A percentile compares a stretch with the other conserved stretches of the same genome.
Evolutionary conservation across 257 asterid species (phyloP).

Genomic region (Voacanga thouarsii): DNA sequence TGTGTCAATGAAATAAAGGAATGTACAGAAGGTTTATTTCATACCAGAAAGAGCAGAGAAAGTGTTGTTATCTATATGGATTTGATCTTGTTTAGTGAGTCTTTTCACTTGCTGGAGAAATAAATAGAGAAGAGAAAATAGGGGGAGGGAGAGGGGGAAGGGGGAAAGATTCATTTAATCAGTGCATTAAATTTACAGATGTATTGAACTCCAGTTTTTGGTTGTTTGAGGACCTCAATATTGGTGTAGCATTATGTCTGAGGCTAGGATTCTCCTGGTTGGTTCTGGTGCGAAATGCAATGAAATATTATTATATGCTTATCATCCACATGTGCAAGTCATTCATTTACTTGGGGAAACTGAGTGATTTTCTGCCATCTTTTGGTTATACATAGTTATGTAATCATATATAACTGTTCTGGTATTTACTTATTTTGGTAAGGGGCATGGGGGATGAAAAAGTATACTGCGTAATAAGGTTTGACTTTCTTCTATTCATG

Average conservation of each 20-base stretch:
- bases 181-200: neutral
- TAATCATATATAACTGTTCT: neutral
- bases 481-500: conserved; percentile 1
- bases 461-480: conserved; percentile 2
- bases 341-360: neutral
- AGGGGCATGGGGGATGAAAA: too few relatives aligned
- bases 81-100: conserved; percentile 4
- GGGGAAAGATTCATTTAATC: neutral
- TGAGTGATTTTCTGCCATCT: too few relatives aligned
- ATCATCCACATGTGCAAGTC: too few relatives aligned
- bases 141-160: neutral
- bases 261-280: conserved; percentile 77
- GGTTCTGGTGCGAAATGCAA: conserved; percentile 87
- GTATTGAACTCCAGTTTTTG: neutral
- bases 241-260: conserved; percentile 88
- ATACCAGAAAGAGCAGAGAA: neutral
- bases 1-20: neutral
- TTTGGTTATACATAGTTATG: neutral
- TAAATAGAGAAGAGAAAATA: neutral
- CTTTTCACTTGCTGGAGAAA: neutral
- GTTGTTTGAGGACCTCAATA: conserved; percentile 77
- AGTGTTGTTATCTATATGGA: neutral
- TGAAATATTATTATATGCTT: too few relatives aligned
- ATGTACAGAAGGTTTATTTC: neutral
- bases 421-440: too few relatives aligned